phyloP scores from a whole-genome alignment of 2,329 filamentous ascomycete genomes.

The Cladosporium austrohemisphaericum region DNA sequence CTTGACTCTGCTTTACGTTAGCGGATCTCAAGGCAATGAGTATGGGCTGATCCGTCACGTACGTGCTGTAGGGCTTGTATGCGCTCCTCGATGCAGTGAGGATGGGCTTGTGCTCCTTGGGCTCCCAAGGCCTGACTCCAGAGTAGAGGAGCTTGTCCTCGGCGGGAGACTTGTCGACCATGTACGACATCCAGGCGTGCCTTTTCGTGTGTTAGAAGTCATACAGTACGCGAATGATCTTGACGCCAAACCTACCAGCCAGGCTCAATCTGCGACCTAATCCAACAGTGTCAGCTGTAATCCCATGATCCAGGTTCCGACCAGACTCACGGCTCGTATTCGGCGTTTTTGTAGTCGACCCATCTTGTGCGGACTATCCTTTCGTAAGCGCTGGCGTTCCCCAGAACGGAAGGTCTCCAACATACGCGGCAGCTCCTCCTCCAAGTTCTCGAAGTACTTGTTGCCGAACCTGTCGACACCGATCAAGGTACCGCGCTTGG shows the following conservation, averaged over 20 bases:
- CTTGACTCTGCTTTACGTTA: constrained; percentile 39
- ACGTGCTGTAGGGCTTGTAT: constrained; percentile 95
- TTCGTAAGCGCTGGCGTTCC: not conserved
- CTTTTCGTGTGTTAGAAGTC: constrained; percentile 34
- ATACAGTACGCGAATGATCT: not conserved
- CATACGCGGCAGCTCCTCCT: constrained; percentile 85
- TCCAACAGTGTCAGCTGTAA: constrained; percentile 36
- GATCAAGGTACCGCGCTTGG: constrained; percentile 84
- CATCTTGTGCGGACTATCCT: constrained; percentile 81
- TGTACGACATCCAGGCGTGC: constrained; percentile 97
- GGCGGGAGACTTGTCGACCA: constrained; percentile 79
- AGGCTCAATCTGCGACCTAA: constrained; percentile 78
- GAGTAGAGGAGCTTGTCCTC: constrained; percentile 69
- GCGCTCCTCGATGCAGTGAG: constrained; percentile 72
- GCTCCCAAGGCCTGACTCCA: constrained; percentile 70
- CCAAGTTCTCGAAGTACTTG: constrained; percentile 92
- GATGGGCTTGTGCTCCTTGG: constrained; percentile 68
- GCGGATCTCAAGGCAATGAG: not conserved
- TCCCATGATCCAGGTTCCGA: not conserved
- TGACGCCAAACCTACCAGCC: constrained; percentile 60
- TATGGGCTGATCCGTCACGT: constrained; percentile 44
- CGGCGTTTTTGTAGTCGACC: constrained; percentile 90
- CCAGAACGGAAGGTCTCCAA: constrained; percentile 13
- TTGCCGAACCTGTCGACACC: constrained; percentile 89
- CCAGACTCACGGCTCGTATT: constrained; percentile 68